Evolutionary conservation across 2,329 filamentous ascomycete species (phyloP).

Genomic region (Botryotinia calthae): DNA sequence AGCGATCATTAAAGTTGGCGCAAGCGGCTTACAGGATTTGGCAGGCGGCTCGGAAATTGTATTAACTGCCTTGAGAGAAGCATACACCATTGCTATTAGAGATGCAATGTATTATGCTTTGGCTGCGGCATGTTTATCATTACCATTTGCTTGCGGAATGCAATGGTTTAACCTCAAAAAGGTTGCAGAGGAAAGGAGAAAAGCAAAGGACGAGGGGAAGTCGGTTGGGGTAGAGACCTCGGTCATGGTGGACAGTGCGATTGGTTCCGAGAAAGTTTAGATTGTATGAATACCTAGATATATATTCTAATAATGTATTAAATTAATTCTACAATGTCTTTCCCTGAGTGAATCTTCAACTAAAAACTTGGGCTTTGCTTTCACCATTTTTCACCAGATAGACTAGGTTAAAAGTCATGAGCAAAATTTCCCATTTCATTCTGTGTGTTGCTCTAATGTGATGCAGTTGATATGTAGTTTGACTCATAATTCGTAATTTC

Average conservation of each 20-base stretch:
- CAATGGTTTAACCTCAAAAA: conserved; percentile 17
- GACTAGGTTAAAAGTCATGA: not conserved
- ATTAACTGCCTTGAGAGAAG: not conserved
- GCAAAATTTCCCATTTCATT: not conserved
- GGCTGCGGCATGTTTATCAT: not conserved
- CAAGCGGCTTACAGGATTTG: not conserved
- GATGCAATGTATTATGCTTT: conserved; percentile 16
- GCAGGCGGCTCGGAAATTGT: not conserved
- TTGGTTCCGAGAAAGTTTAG: conserved; percentile 2
- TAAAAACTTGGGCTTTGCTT: not conserved
- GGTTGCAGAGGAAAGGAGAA: conserved; percentile 8
- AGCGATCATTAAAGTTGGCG: not conserved
- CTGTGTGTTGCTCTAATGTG: not conserved
- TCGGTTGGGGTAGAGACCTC: not conserved
- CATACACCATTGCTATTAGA: conserved; percentile 6
- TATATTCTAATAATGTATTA: not conserved
- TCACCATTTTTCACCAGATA: not conserved
- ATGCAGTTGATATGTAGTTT: not conserved
- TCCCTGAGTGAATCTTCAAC: not conserved
- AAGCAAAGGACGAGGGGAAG: not conserved
- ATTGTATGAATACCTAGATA: not conserved
- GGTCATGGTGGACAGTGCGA: not conserved
- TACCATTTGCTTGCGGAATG: conserved; percentile 14
- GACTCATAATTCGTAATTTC: not conserved
- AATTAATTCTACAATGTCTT: not conserved